Base-by-base conservation (phyloP, 805 yeast species). In the Maudiozyma bulderi region DNA sequence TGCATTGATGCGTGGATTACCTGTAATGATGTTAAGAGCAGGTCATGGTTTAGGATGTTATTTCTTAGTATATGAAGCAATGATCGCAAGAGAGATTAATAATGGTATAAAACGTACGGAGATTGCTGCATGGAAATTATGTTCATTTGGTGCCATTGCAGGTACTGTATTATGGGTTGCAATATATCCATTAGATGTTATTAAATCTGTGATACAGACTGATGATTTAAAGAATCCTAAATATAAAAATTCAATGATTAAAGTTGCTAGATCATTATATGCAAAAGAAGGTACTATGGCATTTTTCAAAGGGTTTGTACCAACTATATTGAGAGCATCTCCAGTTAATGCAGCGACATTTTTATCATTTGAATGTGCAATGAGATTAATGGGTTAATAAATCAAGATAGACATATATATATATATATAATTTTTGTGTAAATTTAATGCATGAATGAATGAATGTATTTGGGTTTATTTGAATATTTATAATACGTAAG, bases 301-400 rank as follows among this genome's bases (percentile, higher is more conserved):
- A 0, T 85, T 93, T 61, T 86, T 86, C 69, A 83, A 83, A 68
- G 99, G 99, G 1, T 90, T 95, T 63, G 68, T 80, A 15, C 97
- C 99, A 38, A 90, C 98, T 0, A 79, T 93, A 54, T 71, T 93
- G 54, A 84, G 99, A 70, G 98, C 99, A 45, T 95, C 96, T 3
- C 99, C 99, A 0, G 99, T 95, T 3, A 95, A 93, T 64, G 99
- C 96, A 40, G 95, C 95, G 32, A 95, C 99, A 0, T 93, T 93
- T 69, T 84, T 88, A 42, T 89, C 95, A 2, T 93, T 93, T 65
- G 99, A 93, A 67, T 68, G 84, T 46, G 86, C 96, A 5, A 84
- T 90, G 85, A 80, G 95, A 69, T 38, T 60, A 11, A 62, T 81
- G 68, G 79, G 77, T 3, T 78, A 58, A 56, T 78, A 58, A 56